phyloP scores from a whole-genome alignment of 1,284 basidiomycete species.

The Vanrija sp. region DNA sequence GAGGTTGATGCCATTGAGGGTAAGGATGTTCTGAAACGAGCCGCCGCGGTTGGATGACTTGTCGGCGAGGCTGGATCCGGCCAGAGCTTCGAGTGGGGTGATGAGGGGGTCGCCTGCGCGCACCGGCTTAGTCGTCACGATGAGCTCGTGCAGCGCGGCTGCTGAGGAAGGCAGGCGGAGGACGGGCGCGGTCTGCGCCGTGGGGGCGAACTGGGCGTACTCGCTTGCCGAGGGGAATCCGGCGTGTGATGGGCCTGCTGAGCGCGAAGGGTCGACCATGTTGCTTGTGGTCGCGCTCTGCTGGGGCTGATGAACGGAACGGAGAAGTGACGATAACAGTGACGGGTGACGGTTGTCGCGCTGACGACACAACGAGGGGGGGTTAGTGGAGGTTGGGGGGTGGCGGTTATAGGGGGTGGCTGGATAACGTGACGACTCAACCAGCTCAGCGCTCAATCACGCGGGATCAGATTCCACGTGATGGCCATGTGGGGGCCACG shows the following conservation, averaged over 20 bases:
- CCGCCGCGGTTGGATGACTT: too few species aligned
- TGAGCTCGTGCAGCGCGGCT: background rate
- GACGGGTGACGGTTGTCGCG: background rate
- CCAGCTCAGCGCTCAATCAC: too few species aligned
- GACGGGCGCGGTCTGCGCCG: background rate
- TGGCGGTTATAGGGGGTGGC: too few species aligned
- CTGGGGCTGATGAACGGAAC: too few species aligned
- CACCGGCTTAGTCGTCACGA: background rate
- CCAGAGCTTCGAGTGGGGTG: background rate
- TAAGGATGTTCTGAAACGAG: slow-evolving; percentile 1
- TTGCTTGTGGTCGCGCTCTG: background rate
- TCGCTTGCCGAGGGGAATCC: slow-evolving; percentile 1
- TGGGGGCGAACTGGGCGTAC: background rate
- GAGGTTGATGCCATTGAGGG: slow-evolving; percentile 15
- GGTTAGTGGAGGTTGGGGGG: too few species aligned
- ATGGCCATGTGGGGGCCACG: too few species aligned
- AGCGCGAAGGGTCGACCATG: background rate
- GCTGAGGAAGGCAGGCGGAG: background rate
- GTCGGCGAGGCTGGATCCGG: background rate
- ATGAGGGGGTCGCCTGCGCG: background rate
- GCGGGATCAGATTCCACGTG: too few species aligned
- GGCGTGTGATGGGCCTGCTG: slow-evolving; percentile 4
- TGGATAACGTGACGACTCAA: too few species aligned
- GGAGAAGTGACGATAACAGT: background rate
- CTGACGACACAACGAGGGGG: slow-evolving; percentile 1